Conservation (phyloP, 2,329 filamentous ascomycete genomes). For the Verticillium isaacii region DNA sequence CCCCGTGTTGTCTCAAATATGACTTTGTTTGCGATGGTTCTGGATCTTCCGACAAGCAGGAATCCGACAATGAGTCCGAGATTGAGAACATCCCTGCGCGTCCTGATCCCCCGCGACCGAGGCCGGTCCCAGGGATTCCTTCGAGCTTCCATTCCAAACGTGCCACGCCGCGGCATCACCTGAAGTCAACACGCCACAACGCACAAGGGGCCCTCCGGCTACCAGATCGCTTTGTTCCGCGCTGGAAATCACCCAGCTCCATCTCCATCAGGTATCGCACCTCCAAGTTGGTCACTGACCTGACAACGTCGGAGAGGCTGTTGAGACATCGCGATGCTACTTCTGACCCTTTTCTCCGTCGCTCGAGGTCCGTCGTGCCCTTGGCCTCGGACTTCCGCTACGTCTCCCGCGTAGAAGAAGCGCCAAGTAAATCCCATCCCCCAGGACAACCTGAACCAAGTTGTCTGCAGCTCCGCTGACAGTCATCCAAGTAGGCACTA, state of each 20-base stretch:
- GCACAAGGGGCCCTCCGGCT: neutral
- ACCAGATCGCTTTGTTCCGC: slow-evolving; percentile 48
- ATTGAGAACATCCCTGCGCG: neutral
- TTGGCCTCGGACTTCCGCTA: neutral
- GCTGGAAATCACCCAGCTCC: slow-evolving; percentile 23
- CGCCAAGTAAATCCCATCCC: neutral
- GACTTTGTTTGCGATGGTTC: slow-evolving; percentile 8
- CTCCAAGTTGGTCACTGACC: slow-evolving; percentile 33
- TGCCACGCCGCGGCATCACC: neutral
- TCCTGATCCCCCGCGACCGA: neutral
- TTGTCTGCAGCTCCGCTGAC: slow-evolving; percentile 5
- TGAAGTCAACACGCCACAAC: neutral
- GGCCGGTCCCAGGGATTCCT: neutral
- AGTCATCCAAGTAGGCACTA: slow-evolving; percentile 12
- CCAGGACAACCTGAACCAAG: neutral
- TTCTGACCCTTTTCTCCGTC: slow-evolving; percentile 35
- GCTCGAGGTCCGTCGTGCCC: neutral
- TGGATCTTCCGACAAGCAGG: slow-evolving; percentile 1
- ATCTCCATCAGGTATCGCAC: slow-evolving; percentile 40
- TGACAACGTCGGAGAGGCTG: slow-evolving; percentile 39
- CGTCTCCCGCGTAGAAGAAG: neutral
- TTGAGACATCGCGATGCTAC: slow-evolving; percentile 35
- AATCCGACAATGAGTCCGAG: neutral
- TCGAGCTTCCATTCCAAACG: neutral
- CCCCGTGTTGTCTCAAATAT: neutral